Evolutionary conservation across 2,329 filamentous ascomycete genomes (phyloP).

Genomic region (Alternaria sp.): DNA sequence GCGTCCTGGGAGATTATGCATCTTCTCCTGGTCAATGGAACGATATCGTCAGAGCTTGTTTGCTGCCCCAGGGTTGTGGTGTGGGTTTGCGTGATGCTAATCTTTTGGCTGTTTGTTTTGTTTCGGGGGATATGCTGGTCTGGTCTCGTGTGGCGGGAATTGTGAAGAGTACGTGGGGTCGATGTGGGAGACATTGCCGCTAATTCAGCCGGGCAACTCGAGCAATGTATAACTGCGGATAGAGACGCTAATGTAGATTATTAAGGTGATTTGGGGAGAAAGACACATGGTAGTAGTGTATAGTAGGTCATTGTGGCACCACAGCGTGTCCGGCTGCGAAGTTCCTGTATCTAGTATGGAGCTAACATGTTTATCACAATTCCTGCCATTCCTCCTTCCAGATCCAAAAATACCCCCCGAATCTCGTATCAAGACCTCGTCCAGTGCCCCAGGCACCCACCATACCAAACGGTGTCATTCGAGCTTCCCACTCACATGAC

Average conservation of each 20-base stretch:
- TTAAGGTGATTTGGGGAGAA: too few species aligned
- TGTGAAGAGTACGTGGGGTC: too few species aligned
- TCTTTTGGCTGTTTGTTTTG: too few species aligned
- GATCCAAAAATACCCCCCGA: conserved; percentile 36
- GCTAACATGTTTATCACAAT: neutral
- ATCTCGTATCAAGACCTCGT: neutral
- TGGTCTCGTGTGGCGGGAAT: too few species aligned
- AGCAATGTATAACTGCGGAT: too few species aligned
- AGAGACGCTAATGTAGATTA: too few species aligned
- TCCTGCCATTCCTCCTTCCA: conserved; percentile 34
- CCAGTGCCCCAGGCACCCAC: conserved; percentile 25
- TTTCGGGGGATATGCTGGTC: too few species aligned
- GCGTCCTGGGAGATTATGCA: neutral
- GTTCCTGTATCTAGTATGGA: neutral
- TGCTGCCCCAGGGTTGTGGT: neutral
- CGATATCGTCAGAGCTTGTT: neutral
- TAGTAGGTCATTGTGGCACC: too few species aligned
- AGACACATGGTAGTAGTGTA: too few species aligned
- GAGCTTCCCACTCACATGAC: conserved; percentile 24
- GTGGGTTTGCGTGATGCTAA: neutral
- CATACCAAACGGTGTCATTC: conserved; percentile 32
- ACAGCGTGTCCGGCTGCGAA: neutral
- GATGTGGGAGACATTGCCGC: too few species aligned
- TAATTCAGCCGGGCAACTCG: too few species aligned
- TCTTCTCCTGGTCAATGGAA: neutral